A percentile compares a stretch with the other conserved stretches of the same genome.
Conservation (phyloP, 2,329 filamentous ascomycete species). For the Colletotrichum salicis region DNA sequence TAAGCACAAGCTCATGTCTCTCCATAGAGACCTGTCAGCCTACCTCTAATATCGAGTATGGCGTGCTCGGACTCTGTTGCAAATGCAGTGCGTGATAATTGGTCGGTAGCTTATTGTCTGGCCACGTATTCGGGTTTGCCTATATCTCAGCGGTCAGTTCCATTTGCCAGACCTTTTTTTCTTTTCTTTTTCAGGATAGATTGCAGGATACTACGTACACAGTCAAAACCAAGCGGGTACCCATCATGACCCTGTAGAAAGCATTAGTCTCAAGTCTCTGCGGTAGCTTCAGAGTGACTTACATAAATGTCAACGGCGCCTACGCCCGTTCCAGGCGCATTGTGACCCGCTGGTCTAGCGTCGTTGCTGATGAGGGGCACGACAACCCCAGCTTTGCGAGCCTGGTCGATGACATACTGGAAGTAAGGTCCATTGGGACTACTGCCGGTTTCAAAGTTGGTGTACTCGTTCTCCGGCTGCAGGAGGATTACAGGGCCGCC, state of each 20-base stretch:
- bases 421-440: slow-evolving; percentile 75
- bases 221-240: slow-evolving; percentile 71
- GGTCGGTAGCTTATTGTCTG: slow-evolving; percentile 42
- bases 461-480: slow-evolving; percentile 87
- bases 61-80: slow-evolving; percentile 69
- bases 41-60: slow-evolving; percentile 68
- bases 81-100: slow-evolving; percentile 55
- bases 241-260: slow-evolving; percentile 58
- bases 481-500: slow-evolving; percentile 82
- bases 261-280: background rate
- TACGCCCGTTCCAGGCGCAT: slow-evolving; percentile 69
- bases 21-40: slow-evolving; percentile 37
- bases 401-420: slow-evolving; percentile 75
- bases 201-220: slow-evolving; percentile 45
- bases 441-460: slow-evolving; percentile 54
- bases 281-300: background rate
- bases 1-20: background rate
- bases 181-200: too few species aligned
- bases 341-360: slow-evolving; percentile 67
- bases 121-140: slow-evolving; percentile 58
- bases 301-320: slow-evolving; percentile 55
- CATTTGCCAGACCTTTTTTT: background rate
- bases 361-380: slow-evolving; percentile 84
- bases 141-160: background rate
- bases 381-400: slow-evolving; percentile 73